Evolutionary conservation across 345 rosid genomes (phyloP).

Genomic region (Iberis pinnata): DNA sequence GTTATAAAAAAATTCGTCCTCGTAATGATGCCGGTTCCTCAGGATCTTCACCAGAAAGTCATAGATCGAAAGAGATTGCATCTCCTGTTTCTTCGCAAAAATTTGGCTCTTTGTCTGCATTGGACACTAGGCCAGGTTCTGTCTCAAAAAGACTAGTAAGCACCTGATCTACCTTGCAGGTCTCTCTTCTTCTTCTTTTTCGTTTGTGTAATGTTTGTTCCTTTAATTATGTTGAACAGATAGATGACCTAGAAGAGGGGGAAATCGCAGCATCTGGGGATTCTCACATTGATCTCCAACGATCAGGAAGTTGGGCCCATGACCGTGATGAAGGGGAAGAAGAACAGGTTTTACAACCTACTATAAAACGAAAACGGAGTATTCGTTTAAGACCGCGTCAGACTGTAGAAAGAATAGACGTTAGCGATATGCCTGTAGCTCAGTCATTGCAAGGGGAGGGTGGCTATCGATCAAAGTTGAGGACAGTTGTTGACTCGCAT

Average conservation of each 20-base stretch:
- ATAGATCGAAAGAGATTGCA: constrained; percentile 49
- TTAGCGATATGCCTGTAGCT: constrained; percentile 39
- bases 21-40: constrained; percentile 75
- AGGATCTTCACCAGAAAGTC: constrained; percentile 80
- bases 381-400: constrained; percentile 86
- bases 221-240: constrained; percentile 40
- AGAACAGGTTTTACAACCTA: constrained; percentile 97
- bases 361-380: constrained; percentile 93
- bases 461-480: constrained; percentile 55
- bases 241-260: constrained; percentile 95
- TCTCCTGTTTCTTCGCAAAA: constrained; percentile 92
- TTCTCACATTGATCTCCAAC: constrained; percentile 82
- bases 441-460: constrained; percentile 56
- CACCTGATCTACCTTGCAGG: constrained; percentile 16
- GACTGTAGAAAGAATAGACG: constrained; percentile 54
- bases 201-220: constrained; percentile 21
- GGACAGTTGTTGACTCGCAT: constrained; percentile 46
- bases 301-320: constrained; percentile 92
- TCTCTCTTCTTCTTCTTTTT: constrained; percentile 8
- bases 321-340: constrained; percentile 96
- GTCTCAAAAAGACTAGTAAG: constrained; percentile 71
- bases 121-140: constrained; percentile 89
- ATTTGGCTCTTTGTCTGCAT: constrained; percentile 92
- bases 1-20: constrained; percentile 39
- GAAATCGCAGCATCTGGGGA: constrained; percentile 95